Evolutionary conservation across 2,329 filamentous ascomycete species (phyloP).

Genomic region (Colletotrichum lupini): DNA sequence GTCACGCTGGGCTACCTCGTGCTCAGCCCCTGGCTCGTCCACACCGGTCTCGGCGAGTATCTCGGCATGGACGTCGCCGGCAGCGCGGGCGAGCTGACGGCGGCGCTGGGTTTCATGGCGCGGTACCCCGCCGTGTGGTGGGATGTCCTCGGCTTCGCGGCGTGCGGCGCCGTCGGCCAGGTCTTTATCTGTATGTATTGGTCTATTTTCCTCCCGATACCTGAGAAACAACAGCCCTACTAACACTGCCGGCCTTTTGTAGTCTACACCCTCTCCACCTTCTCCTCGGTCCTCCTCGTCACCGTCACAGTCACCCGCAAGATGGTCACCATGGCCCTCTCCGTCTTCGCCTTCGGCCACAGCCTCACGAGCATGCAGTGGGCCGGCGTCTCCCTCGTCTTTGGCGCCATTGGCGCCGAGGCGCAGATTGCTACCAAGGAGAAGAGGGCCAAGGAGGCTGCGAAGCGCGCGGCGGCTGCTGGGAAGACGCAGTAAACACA

Average conservation of each 20-base stretch:
- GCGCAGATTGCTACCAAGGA: slow-evolving; percentile 83
- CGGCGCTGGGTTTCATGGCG: slow-evolving; percentile 84
- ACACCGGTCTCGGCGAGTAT: slow-evolving; percentile 72
- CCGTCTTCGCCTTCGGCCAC: slow-evolving; percentile 94
- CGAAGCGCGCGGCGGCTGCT: slow-evolving; percentile 55
- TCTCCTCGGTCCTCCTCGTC: slow-evolving; percentile 90
- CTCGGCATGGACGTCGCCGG: slow-evolving; percentile 74
- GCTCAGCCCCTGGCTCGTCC: slow-evolving; percentile 81
- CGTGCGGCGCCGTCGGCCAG: slow-evolving; percentile 92
- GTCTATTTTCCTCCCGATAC: neutral
- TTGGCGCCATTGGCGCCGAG: slow-evolving; percentile 94
- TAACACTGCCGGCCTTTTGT: neutral
- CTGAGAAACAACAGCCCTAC: neutral
- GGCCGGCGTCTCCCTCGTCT: slow-evolving; percentile 91
- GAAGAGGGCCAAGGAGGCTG: slow-evolving; percentile 82
- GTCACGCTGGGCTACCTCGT: slow-evolving; percentile 83
- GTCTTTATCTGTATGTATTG: slow-evolving; percentile 82
- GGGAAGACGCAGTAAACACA: slow-evolving; percentile 45
- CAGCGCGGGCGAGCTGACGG: slow-evolving; percentile 78
- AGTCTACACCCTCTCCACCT: slow-evolving; percentile 93
- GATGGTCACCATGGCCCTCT: slow-evolving; percentile 99
- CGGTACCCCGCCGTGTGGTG: slow-evolving; percentile 84
- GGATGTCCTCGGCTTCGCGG: slow-evolving; percentile 90
- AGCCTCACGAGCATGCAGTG: slow-evolving; percentile 89
- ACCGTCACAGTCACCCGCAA: slow-evolving; percentile 98